Evolutionary conservation across 306 rosid species (phyloP), one percentile per base, ranked within the genome.

Genomic region (Astragalus glycyphyllos): DNA sequence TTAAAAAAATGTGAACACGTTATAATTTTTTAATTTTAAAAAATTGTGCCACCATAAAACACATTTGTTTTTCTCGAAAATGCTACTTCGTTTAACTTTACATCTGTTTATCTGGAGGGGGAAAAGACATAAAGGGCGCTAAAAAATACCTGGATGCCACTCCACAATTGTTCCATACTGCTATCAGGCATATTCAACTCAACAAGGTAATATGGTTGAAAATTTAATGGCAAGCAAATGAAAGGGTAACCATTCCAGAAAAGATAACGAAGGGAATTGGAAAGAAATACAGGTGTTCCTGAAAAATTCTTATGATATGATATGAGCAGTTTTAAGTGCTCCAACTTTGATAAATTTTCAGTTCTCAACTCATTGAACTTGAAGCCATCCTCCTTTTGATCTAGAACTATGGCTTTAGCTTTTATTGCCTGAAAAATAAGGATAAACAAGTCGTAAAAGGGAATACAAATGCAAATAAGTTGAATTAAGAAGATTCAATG

Each of bases 341-440:
- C 7, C 76, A 77, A 61, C 0, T 1, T 6, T 7, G 60, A n/a
- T 13, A 77, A n/a, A 7, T 6, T 49, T 13, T 69, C 70, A 14
- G 3, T n/a, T n/a, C 9, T 10, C 3, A 47, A n/a, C 44, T 10
- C 12, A 14, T 2, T 10, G 23, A 20, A 20, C 2, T 20, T 20
- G 23, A 20, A 20, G 6, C 0, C 8, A 41, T 56, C 45, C 29
- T 41, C 13, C 3, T 26, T 12, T 4, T 23, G 56, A 34, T 74
- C 1, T 35, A 74, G 11, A 45, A 74, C 57, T 74, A 74, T 55
- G 42, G 79, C 79, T 64, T 42, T 23, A 31, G 48, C 58, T 2
- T 44, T 3, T 11, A 37, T 4, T 26, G 31, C 31, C 31, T 26
- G 31, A 26, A 26, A 26, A 26, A 26, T 26, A 26, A 20, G 7